Conservation (phyloP, 768 basidiomycete species). For the Phaeolepiota aurea region DNA sequence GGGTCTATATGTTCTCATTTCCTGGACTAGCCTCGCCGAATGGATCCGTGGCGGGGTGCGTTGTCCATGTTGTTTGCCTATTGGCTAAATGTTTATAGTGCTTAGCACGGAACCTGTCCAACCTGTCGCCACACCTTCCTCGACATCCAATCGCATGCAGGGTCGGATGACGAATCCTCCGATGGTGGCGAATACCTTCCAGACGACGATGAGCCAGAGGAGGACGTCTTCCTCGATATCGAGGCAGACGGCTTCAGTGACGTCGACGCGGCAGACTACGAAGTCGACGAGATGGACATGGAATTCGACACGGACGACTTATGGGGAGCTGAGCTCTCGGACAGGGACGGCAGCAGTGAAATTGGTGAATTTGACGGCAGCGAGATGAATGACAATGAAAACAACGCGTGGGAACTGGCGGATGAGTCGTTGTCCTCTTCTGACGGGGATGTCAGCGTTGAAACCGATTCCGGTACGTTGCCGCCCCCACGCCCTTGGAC, state of each 20-base stretch:
- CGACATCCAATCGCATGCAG: constrained; percentile 38
- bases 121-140: constrained; percentile 56
- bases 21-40: constrained; percentile 39
- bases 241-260: constrained; percentile 34
- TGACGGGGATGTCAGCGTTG: constrained; percentile 12
- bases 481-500: constrained; percentile 3
- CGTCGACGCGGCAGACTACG: constrained; percentile 27
- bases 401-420: constrained; percentile 29
- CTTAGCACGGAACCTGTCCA: constrained; percentile 64
- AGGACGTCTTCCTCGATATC: constrained; percentile 34
- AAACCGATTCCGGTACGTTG: constrained; percentile 13
- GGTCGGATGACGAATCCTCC: constrained; percentile 56
- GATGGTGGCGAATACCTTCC: constrained; percentile 65
- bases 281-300: constrained; percentile 31
- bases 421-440: constrained; percentile 23
- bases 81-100: background rate
- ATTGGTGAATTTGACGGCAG: constrained; percentile 12
- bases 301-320: constrained; percentile 15
- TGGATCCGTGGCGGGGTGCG: constrained; percentile 50
- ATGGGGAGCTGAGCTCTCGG: constrained; percentile 17
- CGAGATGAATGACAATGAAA: constrained; percentile 11
- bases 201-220: constrained; percentile 40
- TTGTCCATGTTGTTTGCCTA: constrained; percentile 4
- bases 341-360: constrained; percentile 13
- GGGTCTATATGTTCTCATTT: constrained; percentile 2